Percentiles rank a stretch among this genome's conserved stretches.
Evolutionary conservation across 208 protist genomes (phyloP).

Genomic region (Leptomonas pyrrhocoris): DNA sequence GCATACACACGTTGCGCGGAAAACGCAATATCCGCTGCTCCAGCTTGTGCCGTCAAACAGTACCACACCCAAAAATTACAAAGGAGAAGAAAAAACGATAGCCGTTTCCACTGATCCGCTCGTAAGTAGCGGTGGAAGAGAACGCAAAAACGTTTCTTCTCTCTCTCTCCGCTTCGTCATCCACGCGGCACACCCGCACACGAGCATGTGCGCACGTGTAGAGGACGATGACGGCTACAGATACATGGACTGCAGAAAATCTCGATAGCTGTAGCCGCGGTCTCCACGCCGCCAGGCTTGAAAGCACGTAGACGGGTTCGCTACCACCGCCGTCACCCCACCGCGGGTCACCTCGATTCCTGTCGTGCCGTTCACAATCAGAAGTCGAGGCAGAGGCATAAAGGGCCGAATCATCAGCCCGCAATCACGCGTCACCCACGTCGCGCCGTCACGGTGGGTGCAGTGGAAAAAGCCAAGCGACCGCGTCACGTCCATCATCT

Average conservation of each 20-base stretch:
- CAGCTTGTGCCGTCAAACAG: too few species aligned
- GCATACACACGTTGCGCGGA: too few species aligned
- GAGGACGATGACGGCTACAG: too few species aligned
- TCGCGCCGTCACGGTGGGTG: conserved; percentile 71
- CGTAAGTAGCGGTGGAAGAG: too few species aligned
- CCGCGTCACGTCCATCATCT: conserved; percentile 73
- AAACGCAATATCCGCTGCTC: too few species aligned
- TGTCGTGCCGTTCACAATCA: conserved; percentile 69
- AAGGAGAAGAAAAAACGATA: too few species aligned
- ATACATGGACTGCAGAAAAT: conserved; percentile 23
- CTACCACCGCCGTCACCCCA: conserved; percentile 69
- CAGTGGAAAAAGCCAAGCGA: conserved; percentile 84
- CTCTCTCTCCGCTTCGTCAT: too few species aligned
- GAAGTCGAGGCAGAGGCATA: conserved; percentile 59
- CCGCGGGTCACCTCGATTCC: conserved; percentile 67
- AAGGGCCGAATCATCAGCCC: conserved; percentile 57
- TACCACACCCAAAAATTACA: too few species aligned
- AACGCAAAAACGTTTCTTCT: too few species aligned
- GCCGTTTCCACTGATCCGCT: too few species aligned
- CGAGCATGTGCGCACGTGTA: too few species aligned
- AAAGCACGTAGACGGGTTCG: conserved; percentile 71
- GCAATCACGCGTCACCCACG: conserved; percentile 71
- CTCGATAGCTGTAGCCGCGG: conserved; percentile 28
- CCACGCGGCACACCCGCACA: neutral
- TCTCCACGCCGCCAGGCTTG: conserved; percentile 53